Conservation (phyloP, 2,329 filamentous ascomycete species). For the Penicillium olsonii region DNA sequence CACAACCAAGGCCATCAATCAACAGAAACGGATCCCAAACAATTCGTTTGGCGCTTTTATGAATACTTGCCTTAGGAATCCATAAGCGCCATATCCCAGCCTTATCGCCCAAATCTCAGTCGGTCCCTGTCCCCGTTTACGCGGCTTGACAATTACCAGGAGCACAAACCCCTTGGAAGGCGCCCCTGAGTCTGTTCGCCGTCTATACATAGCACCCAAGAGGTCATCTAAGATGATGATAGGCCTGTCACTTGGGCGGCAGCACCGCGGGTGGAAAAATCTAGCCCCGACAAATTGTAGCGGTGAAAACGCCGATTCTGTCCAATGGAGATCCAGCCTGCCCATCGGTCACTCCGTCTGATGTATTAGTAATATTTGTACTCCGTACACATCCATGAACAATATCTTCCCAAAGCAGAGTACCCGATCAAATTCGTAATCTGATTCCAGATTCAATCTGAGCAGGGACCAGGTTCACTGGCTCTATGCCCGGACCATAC, state of each 20-base stretch:
- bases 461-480: background rate
- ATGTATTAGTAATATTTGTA: slow-evolving; percentile 4
- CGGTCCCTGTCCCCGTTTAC: slow-evolving; percentile 3
- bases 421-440: slow-evolving; percentile 1
- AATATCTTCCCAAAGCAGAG: background rate
- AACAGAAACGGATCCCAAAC: background rate
- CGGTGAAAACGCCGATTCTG: slow-evolving; percentile 19
- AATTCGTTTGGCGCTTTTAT: background rate
- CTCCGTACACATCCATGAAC: too few relatives aligned
- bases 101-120: slow-evolving; percentile 7
- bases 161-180: slow-evolving; percentile 9
- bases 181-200: slow-evolving; percentile 16
- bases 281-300: slow-evolving; percentile 15
- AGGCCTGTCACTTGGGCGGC: slow-evolving; percentile 17
- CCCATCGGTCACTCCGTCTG: slow-evolving; percentile 5
- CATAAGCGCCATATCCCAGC: background rate
- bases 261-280: slow-evolving; percentile 2
- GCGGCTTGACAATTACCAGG: background rate
- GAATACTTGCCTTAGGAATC: background rate
- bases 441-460: background rate
- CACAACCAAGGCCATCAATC: background rate
- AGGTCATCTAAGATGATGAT: slow-evolving; percentile 10
- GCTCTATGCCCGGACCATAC: background rate
- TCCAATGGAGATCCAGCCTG: slow-evolving; percentile 20
- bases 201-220: slow-evolving; percentile 16